Percentiles rank a stretch among this genome's conserved stretches.
phyloP scores from a whole-genome alignment of 2,329 filamentous ascomycete species.

The Ceratocystis lukuohia region DNA sequence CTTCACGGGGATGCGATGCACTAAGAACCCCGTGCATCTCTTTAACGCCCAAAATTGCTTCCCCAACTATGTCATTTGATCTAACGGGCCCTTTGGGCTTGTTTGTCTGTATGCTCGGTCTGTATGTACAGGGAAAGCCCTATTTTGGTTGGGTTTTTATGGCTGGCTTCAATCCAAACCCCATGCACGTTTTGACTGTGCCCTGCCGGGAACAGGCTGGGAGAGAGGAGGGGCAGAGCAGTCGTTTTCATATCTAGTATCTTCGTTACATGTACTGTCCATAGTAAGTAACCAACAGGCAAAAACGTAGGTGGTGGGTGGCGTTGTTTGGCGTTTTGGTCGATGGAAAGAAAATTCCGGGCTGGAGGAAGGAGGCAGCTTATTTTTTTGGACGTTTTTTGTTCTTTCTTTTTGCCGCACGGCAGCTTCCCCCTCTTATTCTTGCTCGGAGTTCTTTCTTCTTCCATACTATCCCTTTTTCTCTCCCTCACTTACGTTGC shows the following conservation, averaged over 20 bases:
- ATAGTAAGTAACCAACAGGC: background rate
- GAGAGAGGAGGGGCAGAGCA: background rate
- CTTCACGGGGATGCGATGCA: no score
- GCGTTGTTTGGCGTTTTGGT: background rate
- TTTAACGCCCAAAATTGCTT: background rate
- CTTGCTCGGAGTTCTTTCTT: slow-evolving; percentile 2
- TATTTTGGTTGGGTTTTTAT: background rate
- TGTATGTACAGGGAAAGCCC: background rate
- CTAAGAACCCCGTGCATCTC: background rate
- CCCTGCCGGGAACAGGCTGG: background rate
- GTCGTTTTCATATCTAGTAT: background rate
- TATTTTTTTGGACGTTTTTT: background rate
- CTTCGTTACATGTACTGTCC: background rate
- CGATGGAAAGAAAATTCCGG: background rate
- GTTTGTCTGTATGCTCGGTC: background rate
- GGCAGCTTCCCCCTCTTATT: slow-evolving; percentile 5
- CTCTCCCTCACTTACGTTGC: background rate
- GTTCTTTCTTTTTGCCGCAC: background rate
- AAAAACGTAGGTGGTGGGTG: background rate
- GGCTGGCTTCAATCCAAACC: background rate
- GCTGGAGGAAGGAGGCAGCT: background rate
- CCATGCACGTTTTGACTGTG: slow-evolving; percentile 6
- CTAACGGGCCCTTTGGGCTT: background rate
- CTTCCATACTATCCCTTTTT: background rate
- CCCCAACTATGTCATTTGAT: background rate